phyloP scores from a whole-genome alignment of 768 basidiomycete species.

The Rhodotorula paludigena region DNA sequence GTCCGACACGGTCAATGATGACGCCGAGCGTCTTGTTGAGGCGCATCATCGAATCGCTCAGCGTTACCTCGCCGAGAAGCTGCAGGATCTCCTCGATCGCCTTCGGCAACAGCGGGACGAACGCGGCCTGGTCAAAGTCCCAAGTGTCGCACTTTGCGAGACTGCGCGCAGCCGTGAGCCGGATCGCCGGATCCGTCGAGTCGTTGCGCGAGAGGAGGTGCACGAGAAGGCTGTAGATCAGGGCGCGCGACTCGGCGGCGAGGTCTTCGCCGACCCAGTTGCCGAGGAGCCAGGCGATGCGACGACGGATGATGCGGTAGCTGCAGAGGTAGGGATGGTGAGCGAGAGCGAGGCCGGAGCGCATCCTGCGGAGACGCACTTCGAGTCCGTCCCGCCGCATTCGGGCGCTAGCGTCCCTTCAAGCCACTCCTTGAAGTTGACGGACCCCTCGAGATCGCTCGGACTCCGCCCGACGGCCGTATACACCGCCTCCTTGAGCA shows the following conservation, averaged over 20 bases:
- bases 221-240: conserved; percentile 74
- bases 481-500: conserved; percentile 81
- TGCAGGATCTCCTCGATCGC: conserved; percentile 63
- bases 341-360: not conserved
- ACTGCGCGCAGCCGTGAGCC: conserved; percentile 74
- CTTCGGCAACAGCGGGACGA: conserved; percentile 64
- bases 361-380: conserved; percentile 49
- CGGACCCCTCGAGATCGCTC: conserved; percentile 56
- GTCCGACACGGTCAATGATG: conserved; percentile 57
- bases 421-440: conserved; percentile 70
- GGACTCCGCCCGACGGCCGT: conserved; percentile 84
- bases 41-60: conserved; percentile 69
- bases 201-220: conserved; percentile 62
- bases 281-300: conserved; percentile 90
- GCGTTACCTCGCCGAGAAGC: conserved; percentile 67
- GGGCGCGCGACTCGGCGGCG: conserved; percentile 58
- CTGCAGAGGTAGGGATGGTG: conserved; percentile 49
- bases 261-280: conserved; percentile 70
- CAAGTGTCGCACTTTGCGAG: conserved; percentile 72
- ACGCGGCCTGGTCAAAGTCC: conserved; percentile 59
- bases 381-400: conserved; percentile 58
- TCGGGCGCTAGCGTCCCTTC: conserved; percentile 59
- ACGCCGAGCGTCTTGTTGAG: conserved; percentile 66
- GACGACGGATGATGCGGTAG: conserved; percentile 85
- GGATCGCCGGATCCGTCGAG: conserved; percentile 76